phyloP scores from a whole-genome alignment of 768 basidiomycete species.

The Heimioporus sp. region DNA sequence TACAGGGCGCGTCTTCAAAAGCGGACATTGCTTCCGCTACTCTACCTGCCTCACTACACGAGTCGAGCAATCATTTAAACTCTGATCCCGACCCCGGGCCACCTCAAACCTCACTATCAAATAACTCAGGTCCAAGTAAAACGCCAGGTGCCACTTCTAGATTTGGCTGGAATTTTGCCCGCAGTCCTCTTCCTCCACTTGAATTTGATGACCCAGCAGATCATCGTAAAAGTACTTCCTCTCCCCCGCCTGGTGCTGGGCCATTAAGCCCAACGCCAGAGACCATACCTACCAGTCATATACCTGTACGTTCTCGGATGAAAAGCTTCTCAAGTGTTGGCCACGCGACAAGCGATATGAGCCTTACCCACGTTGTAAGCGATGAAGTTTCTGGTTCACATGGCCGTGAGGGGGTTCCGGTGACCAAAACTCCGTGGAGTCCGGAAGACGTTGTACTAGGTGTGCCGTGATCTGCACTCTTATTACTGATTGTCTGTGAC shows the following conservation, averaged over 20 bases:
- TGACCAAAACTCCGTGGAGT: constrained; percentile 7
- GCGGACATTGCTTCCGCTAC: background rate
- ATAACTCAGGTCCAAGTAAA: constrained; percentile 12
- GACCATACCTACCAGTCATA: constrained; percentile 34
- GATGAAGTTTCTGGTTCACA: constrained; percentile 25
- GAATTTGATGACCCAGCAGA: constrained; percentile 31
- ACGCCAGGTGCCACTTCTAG: constrained; percentile 24
- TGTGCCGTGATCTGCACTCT: constrained; percentile 6
- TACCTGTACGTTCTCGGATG: constrained; percentile 43
- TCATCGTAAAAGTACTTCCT: constrained; percentile 15
- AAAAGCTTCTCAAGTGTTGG: constrained; percentile 26
- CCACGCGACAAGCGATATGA: constrained; percentile 18
- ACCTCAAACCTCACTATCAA: background rate
- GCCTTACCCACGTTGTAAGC: constrained; percentile 20
- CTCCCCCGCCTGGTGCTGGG: constrained; percentile 26
- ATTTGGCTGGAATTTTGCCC: constrained; percentile 42
- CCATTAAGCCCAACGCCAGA: constrained; percentile 27
- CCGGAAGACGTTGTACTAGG: constrained; percentile 20
- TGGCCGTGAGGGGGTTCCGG: constrained; percentile 22
- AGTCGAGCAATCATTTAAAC: constrained; percentile 2
- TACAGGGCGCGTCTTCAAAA: constrained; percentile 2
- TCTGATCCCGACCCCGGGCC: background rate
- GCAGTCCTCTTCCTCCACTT: constrained; percentile 39
- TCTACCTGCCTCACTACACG: background rate
- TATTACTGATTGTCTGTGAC: background rate